Evolutionary conservation across 768 basidiomycete species (phyloP), one percentile per base, ranked within the genome.

Genomic region (Pulveroboletus sp.): DNA sequence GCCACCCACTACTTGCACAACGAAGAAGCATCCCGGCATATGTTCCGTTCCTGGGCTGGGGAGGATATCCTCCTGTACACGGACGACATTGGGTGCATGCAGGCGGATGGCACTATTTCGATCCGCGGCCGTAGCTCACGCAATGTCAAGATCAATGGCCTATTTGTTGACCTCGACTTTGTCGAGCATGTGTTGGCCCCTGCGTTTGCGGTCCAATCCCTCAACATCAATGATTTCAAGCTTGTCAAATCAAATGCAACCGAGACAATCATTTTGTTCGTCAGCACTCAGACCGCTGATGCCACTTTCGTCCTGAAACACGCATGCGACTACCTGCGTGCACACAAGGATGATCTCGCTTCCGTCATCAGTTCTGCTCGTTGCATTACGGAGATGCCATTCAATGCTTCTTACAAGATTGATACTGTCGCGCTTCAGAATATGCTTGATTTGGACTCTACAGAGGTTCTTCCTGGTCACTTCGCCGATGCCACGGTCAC

Each of bases 81-180:
- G 6, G 43, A 56, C 19, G 54, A 55, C 34, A 24, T 55, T 23
- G 54, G 54, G 13, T 57, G 47, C 54, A 55, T 55, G 54, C 54
- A 56, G 29, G 54, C 20, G 9, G 54, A 55, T 20, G 54, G 54
- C 6, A 55, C 54, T 27, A 51, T 55, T 14, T 16, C 29, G 6
- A 55, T 55, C 12, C 54, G 48, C 9, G 54, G 54, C 24, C 54
- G 54, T 37, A 44, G 48, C 23, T 56, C 54, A 29, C 54, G 54
- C 32, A 55, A 39, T n/a, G 48, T 55, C 43, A 55, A 56, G 43
- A 45, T 51, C 38, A 57, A 57, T 29, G 54, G 47, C 14, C 9
- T 55, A 9, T 55, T 55, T 30, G 54, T 55, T 4, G 54, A 57
- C 34, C 54, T 55, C n/a, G 54, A 55, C 34, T 57, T 40, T 34